Evolutionary conservation across 768 basidiomycete species (phyloP).

Genomic region (Pisolithus albus): DNA sequence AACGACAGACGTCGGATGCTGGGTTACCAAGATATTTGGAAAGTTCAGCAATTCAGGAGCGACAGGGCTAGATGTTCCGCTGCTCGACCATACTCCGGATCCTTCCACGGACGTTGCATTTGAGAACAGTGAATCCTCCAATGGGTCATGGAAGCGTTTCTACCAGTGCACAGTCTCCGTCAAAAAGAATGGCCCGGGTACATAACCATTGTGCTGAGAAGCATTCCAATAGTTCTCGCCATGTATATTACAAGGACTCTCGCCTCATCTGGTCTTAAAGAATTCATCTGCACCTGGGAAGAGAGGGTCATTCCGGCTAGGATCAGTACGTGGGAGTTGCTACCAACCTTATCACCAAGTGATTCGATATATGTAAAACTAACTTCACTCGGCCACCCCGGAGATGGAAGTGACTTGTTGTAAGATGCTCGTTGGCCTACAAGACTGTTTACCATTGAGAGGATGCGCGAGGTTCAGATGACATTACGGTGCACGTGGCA

Average conservation of each 20-base stretch:
- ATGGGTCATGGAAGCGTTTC: slow-evolving; percentile 86
- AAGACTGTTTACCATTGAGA: too few species aligned
- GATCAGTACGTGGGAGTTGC: background rate
- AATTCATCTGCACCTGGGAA: slow-evolving; percentile 36
- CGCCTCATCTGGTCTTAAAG: slow-evolving; percentile 54
- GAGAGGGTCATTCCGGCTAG: background rate
- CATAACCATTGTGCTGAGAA: slow-evolving; percentile 68
- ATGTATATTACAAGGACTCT: slow-evolving; percentile 86
- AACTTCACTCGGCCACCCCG: too few species aligned
- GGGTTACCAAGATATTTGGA: slow-evolving; percentile 6
- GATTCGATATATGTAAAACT: too few species aligned
- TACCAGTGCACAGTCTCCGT: slow-evolving; percentile 79
- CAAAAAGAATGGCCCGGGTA: slow-evolving; percentile 82
- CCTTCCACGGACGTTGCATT: slow-evolving; percentile 72
- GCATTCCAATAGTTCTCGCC: slow-evolving; percentile 87
- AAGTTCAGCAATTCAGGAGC: slow-evolving; percentile 9
- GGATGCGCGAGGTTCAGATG: too few species aligned
- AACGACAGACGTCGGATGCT: slow-evolving; percentile 45
- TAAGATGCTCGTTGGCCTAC: too few species aligned
- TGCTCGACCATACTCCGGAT: slow-evolving; percentile 69
- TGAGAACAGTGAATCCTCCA: slow-evolving; percentile 80
- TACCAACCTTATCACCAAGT: background rate
- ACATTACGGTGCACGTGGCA: too few species aligned
- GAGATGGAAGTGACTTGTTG: too few species aligned
- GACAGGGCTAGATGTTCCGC: slow-evolving; percentile 50